Base-by-base conservation (phyloP, 2,329 filamentous ascomycete species). In the Aspergillus sergii region DNA sequence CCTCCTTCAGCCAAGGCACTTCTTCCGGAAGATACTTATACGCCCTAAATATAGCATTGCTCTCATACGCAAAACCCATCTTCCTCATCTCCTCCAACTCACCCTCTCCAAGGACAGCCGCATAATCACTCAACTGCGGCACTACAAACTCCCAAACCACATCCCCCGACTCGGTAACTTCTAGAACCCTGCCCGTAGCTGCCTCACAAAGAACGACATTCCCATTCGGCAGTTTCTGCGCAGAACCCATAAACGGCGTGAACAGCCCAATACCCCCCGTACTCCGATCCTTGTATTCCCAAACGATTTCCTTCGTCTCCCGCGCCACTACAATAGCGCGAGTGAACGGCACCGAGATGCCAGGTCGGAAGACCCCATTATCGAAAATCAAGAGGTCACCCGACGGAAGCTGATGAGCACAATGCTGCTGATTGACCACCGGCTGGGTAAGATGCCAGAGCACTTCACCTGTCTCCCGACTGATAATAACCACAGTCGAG, bases 191-290 rank as follows among this genome's bases (percentile, higher is more conserved):
- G 0, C 81, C 80, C 61, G 78, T 78, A 1, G 76, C 80, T 45
- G 76, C 78, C 68, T 83, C 81, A 26, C 76, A 80, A 7, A 83
- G 63, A 58, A 83, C 59, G 0, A 80, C 80, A 64, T 83, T 82
- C 10, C 80, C 79, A 57, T 78, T 79, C 11, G 43, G 48, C 19
- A 82, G 64, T 16, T 77, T 69, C 66, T 83, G 80, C 9, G 80
- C 81, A 56, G 77, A 77, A 23, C 81, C 81, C 81, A 83, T 82
- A 58, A 83, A 83, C 0, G 80, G 80, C 0, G 78, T 81, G 69
- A 82, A 83, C 66, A 82, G 80, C 7, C 72, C 74, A 58, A 80
- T 69, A 7, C 76, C 75, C 46, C 76, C 73, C 2, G 73, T 70
- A 11, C 68, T 73, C 1, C 58, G 68, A 61, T 83, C 81, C 10